Evolutionary conservation across 805 yeast genomes (phyloP).

Genomic region (Kodamaea laetipori): DNA sequence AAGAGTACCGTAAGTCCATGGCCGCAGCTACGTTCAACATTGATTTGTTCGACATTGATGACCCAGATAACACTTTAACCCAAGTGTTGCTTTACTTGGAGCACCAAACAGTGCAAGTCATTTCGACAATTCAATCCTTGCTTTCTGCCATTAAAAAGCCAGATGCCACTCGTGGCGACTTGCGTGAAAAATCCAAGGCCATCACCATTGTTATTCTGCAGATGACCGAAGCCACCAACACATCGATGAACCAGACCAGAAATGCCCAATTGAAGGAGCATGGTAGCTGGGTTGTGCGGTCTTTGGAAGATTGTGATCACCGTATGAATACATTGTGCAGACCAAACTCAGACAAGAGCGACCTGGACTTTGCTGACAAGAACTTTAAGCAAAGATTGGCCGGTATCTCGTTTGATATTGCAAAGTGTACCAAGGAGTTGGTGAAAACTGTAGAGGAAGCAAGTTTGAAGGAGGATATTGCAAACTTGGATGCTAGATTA

Average conservation of each 20-base stretch:
- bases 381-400: slow-evolving; percentile 92
- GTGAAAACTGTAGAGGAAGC: slow-evolving; percentile 97
- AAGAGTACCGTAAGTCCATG: slow-evolving; percentile 48
- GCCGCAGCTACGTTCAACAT: slow-evolving; percentile 65
- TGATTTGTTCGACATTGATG: slow-evolving; percentile 75
- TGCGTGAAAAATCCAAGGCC: slow-evolving; percentile 72
- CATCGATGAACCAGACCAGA: slow-evolving; percentile 85
- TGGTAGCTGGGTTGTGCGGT: slow-evolving; percentile 87
- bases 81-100: slow-evolving; percentile 84
- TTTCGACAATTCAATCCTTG: slow-evolving; percentile 82
- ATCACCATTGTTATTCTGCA: slow-evolving; percentile 77
- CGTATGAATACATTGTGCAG: slow-evolving; percentile 76
- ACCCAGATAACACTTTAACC: slow-evolving; percentile 85
- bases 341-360: slow-evolving; percentile 43
- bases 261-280: slow-evolving; percentile 84
- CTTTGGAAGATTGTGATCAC: slow-evolving; percentile 79
- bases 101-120: slow-evolving; percentile 91
- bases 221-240: slow-evolving; percentile 87
- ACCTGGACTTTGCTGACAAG: slow-evolving; percentile 76
- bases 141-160: slow-evolving; percentile 76
- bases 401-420: slow-evolving; percentile 94
- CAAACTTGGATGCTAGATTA: slow-evolving; percentile 70
- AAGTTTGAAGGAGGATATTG: slow-evolving; percentile 82
- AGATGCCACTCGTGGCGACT: slow-evolving; percentile 71
- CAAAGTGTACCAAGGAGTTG: slow-evolving; percentile 92